These are phyloP conservation scores for Rhododendron mucronatum DNA, from an alignment of 148 eudicot genomes.

Conservation along the genomic window DNA sequence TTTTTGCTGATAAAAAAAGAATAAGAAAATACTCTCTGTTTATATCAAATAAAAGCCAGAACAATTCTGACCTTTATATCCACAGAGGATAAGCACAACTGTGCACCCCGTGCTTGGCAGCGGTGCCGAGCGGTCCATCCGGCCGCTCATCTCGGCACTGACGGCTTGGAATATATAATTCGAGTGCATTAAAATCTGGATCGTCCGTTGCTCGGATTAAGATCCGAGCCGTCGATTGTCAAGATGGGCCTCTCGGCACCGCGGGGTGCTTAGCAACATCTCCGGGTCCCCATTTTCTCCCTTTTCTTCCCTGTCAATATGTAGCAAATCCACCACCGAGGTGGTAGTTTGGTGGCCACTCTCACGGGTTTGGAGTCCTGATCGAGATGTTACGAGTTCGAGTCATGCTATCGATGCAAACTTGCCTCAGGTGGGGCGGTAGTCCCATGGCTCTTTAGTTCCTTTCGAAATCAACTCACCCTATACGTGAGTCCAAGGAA, in stretches of 20 bases:
- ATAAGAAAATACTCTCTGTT: background rate
- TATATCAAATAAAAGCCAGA: background rate
- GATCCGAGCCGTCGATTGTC: too few relatives aligned
- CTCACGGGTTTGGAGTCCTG: background rate
- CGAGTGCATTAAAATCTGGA: too few relatives aligned
- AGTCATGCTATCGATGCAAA: background rate
- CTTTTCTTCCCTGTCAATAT: background rate
- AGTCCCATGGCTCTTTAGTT: background rate
- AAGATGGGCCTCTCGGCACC: too few relatives aligned
- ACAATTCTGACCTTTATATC: background rate
- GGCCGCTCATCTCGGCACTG: too few relatives aligned
- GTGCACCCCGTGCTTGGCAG: too few relatives aligned
- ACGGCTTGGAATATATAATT: too few relatives aligned
- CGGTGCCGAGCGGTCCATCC: too few relatives aligned
- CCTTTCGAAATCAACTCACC: background rate
- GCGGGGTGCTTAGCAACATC: too few relatives aligned
- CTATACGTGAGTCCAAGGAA: background rate
- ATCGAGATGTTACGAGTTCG: background rate
- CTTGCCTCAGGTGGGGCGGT: background rate
- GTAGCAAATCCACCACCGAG: background rate
- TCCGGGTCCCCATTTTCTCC: background rate
- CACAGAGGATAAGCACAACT: background rate
- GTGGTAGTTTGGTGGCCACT: background rate
- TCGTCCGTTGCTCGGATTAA: too few relatives aligned
- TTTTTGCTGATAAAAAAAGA: too few relatives aligned